Evolutionary conservation across 83 land plant genomes (phyloP).

Genomic region (Picea mariana): DNA sequence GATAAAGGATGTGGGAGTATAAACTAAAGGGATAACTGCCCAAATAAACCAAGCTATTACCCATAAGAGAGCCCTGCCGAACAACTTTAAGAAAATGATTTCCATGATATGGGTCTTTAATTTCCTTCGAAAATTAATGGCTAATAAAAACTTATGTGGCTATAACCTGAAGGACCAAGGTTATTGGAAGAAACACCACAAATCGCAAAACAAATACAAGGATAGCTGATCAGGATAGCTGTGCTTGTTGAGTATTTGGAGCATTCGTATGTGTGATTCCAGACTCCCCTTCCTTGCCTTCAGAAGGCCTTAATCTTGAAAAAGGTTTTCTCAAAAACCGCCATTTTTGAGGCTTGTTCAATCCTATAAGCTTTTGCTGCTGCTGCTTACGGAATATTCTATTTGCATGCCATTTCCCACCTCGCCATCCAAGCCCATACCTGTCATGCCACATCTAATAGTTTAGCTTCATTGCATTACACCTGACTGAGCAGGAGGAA

Average conservation of each 20-base stretch:
- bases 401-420: slow-evolving; percentile 55
- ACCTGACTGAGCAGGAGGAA: not conserved
- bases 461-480: not conserved
- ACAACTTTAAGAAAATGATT: no score
- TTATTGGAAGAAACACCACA: no score
- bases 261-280: not conserved
- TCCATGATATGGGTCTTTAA: no score
- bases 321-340: slow-evolving; percentile 25
- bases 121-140: no score
- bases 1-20: no score
- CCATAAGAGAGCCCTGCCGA: no score
- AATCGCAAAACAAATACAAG: no score
- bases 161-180: no score
- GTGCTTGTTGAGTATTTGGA: not conserved
- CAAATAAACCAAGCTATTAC: no score
- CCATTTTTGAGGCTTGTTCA: slow-evolving; percentile 50
- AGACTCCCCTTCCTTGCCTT: not conserved
- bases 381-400: slow-evolving; percentile 55
- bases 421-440: slow-evolving; percentile 65
- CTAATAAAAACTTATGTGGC: no score
- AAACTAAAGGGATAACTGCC: no score
- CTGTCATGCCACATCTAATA: slow-evolving; percentile 24
- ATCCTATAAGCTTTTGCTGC: slow-evolving; percentile 56
- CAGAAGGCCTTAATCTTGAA: not conserved
- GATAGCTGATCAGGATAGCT: not conserved